phyloP scores from a whole-genome alignment of 306 rosid genomes.

The Dalbergia oliveri region DNA sequence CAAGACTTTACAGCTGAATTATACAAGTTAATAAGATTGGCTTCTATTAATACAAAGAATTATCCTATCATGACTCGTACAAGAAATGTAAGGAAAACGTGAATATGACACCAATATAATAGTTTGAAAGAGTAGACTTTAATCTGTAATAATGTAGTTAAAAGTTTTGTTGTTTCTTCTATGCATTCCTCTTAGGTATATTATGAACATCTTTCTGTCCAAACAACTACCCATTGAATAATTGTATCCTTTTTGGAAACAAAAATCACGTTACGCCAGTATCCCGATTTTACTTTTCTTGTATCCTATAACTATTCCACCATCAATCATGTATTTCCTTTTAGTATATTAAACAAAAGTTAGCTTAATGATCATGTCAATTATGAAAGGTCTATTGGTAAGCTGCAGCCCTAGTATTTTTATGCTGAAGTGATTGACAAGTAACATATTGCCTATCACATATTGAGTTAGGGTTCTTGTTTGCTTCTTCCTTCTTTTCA shows the following conservation, averaged over 20 bases:
- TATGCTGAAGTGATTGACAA: slow-evolving; percentile 72
- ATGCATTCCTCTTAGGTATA: not conserved
- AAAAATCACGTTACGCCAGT: slow-evolving; percentile 15
- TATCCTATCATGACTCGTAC: not conserved
- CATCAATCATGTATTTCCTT: slow-evolving; percentile 31
- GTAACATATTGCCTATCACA: slow-evolving; percentile 50
- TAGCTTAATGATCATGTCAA: slow-evolving; percentile 36
- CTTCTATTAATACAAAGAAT: slow-evolving; percentile 20
- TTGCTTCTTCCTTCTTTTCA: slow-evolving; percentile 39
- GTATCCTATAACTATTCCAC: slow-evolving; percentile 38
- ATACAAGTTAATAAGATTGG: not conserved
- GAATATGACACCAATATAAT: not conserved
- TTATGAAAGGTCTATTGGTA: slow-evolving; percentile 32
- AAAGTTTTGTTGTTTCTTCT: slow-evolving; percentile 17
- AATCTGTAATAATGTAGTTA: not conserved
- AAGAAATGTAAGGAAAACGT: slow-evolving; percentile 34
- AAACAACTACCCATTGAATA: slow-evolving; percentile 59
- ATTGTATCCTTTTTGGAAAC: slow-evolving; percentile 53
- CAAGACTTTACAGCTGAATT: not conserved
- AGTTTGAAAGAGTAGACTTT: not conserved
- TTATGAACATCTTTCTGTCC: slow-evolving; percentile 13
- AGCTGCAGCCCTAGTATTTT: slow-evolving; percentile 29
- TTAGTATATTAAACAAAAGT: slow-evolving; percentile 3
- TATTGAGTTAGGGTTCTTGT: slow-evolving; percentile 52
- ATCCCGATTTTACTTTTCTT: slow-evolving; percentile 42